Base-by-base conservation (phyloP, 176 grass and related monocot genomes). In the Oryza punctata region DNA sequence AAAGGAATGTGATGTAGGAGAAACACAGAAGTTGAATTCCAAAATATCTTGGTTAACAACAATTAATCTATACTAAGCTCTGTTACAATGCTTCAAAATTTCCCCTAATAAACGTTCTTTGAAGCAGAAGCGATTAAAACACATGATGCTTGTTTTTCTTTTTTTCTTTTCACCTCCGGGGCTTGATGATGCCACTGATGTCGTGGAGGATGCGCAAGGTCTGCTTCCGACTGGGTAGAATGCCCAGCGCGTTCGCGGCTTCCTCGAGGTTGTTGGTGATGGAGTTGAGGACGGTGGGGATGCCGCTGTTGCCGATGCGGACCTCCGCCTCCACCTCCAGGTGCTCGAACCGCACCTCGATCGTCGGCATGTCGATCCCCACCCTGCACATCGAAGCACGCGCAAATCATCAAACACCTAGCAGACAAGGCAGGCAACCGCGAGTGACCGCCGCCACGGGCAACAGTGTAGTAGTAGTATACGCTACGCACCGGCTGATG, bases 271-370 rank as follows among this genome's bases (percentile, higher is more conserved):
- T 59, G 81, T 98, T 98, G n/a, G 87, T 70, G 57, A 87, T 54
- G 82, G 90, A 89, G 81, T 95, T 98, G 75, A 93, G 85, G 38
- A 95, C 64, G 29, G 96, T 95, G 10, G 96, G 96, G 59, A 98
- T 89, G 75, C 96, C 96, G 79, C 93, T 95, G 69, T 75, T 90
- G 50, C 93, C 96, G 43, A 98, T 87, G 67, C 92, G 88, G 68
- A 87, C 86, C 72, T 91, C 73, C 10, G 93, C 96, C 67, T 90
- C 65, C 16, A 90, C 86, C 45, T 52, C 67, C 3, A 98, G 87
- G 52, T 90, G 71, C 87, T 95, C 85, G 76, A 88, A 98, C 66
- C 96, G 84, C 85, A 98, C 96, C 87, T 98, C 96, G 67, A 98
- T 85, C 19, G 91, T 89, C 4, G 96, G 96, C 44, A 90, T 71